These are phyloP conservation scores for Salisapilia sapeloensis DNA, from an alignment of 352 stramenopile species.

Conservation along the genomic window DNA sequence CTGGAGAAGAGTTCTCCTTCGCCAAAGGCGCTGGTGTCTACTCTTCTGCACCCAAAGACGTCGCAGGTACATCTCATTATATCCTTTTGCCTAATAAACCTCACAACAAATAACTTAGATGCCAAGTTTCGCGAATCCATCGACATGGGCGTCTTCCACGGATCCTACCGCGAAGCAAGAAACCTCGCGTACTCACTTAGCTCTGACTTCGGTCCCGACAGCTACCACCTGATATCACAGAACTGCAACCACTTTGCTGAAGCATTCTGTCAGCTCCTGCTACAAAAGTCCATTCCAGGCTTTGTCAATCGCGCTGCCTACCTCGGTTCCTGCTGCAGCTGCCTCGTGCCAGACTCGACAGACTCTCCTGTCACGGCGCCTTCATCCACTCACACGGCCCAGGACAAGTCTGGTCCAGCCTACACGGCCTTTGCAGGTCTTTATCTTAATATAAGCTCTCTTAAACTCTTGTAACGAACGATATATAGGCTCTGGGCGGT, in stretches of 20 bases:
- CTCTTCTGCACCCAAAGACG: conserved; percentile 45
- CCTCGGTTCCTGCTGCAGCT: conserved; percentile 81
- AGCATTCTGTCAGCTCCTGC: conserved; percentile 61
- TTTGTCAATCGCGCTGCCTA: conserved; percentile 90
- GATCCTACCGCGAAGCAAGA: conserved; percentile 59
- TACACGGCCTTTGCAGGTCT: conserved; percentile 54
- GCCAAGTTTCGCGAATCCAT: conserved; percentile 83
- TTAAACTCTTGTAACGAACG: neutral
- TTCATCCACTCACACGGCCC: conserved; percentile 8
- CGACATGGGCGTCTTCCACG: conserved; percentile 80
- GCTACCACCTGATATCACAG: conserved; percentile 77
- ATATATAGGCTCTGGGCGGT: conserved; percentile 23
- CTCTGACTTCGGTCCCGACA: conserved; percentile 65
- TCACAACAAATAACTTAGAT: conserved; percentile 10
- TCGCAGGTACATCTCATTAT: conserved; percentile 16
- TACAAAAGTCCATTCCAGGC: conserved; percentile 63
- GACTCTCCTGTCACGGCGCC: conserved; percentile 35
- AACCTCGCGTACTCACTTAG: conserved; percentile 73
- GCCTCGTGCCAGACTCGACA: conserved; percentile 28
- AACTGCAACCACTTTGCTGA: conserved; percentile 94
- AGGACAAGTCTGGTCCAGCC: conserved; percentile 13
- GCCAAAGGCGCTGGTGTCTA: conserved; percentile 84
- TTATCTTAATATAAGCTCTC: neutral
- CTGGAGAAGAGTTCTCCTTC: conserved; percentile 86
- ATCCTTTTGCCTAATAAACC: neutral